These are phyloP conservation scores for Phanerodontia chrysosporium DNA, from an alignment of 768 basidiomycete species.

Conservation along the genomic window DNA sequence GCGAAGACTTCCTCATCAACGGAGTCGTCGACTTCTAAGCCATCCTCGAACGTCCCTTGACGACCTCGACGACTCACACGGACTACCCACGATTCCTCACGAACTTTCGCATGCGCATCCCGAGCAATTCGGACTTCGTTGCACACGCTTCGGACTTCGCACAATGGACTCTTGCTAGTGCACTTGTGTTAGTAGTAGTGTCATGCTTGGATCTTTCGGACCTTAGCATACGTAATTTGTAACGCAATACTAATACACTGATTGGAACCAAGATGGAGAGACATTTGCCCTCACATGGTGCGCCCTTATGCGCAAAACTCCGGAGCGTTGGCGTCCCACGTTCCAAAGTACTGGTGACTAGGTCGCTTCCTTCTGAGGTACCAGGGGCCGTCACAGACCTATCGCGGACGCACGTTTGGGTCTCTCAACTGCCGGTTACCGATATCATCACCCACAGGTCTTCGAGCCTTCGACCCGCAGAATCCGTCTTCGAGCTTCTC, in stretches of 20 bases:
- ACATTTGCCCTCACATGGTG: no score
- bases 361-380: no score
- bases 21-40: neutral
- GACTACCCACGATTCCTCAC: neutral
- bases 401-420: no score
- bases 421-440: no score
- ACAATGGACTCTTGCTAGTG: neutral
- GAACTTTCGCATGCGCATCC: neutral
- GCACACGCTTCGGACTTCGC: neutral
- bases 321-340: no score
- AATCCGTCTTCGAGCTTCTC: no score
- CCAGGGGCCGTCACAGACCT: no score
- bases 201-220: neutral
- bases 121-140: neutral
- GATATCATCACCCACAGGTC: no score
- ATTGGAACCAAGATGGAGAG: neutral
- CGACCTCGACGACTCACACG: neutral
- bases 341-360: no score
- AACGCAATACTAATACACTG: neutral
- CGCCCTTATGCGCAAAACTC: no score
- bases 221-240: neutral
- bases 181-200: neutral
- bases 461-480: no score
- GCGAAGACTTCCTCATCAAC: slow-evolving; percentile 33
- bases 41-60: neutral